Conservation (phyloP, 2,329 filamentous ascomycete species). For the Colletotrichum sp. region DNA sequence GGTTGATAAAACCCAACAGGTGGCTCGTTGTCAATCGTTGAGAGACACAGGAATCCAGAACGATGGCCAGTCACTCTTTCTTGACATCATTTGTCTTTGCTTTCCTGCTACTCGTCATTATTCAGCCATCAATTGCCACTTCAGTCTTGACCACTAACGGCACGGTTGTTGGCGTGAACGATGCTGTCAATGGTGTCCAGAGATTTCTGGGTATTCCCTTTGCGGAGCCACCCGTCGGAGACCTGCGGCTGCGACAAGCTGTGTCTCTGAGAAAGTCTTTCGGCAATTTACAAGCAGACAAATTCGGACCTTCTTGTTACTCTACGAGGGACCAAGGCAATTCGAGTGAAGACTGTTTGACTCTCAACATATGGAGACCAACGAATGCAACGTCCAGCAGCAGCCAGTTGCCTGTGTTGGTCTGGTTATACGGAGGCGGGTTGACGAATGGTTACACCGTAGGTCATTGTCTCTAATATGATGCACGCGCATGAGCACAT, state of each 20-base stretch:
- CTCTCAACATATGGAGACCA: slow-evolving; percentile 30
- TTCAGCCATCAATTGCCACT: background rate
- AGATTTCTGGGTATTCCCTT: slow-evolving; percentile 50
- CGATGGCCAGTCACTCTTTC: background rate
- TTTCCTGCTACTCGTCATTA: background rate
- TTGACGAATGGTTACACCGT: slow-evolving; percentile 11
- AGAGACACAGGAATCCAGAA: background rate
- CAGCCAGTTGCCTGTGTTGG: slow-evolving; percentile 57
- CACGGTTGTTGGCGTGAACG: background rate
- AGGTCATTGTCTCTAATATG: background rate
- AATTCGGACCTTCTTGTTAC: slow-evolving; percentile 48
- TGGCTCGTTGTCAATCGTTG: background rate
- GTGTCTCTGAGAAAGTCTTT: slow-evolving; percentile 48
- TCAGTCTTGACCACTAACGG: background rate
- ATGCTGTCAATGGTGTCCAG: background rate
- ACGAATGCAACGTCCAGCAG: slow-evolving; percentile 26
- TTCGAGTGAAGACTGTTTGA: slow-evolving; percentile 31
- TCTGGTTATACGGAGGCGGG: slow-evolving; percentile 61
- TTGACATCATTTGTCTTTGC: background rate
- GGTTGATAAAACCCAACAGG: background rate
- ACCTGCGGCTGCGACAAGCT: slow-evolving; percentile 56
- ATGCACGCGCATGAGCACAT: background rate
- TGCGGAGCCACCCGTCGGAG: slow-evolving; percentile 40
- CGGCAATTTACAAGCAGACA: slow-evolving; percentile 42
- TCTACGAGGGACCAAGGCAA: slow-evolving; percentile 57